A percentile compares a stretch with the other conserved stretches of the same genome.
phyloP scores from a whole-genome alignment of 768 basidiomycete genomes.

The Panaeolus cyanescens region DNA sequence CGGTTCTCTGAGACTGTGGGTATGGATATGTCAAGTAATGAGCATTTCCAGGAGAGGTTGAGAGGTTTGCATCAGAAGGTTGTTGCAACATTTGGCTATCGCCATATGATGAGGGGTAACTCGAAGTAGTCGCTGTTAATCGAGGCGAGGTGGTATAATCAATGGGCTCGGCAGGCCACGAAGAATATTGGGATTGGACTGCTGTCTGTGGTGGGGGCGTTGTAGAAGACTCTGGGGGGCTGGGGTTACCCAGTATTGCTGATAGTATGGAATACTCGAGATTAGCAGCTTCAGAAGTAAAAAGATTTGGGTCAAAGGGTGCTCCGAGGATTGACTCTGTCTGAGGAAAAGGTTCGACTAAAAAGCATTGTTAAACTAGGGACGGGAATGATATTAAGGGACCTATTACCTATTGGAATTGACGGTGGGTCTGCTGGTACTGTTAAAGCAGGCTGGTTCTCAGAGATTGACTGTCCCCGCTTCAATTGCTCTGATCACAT shows the following conservation, averaged over 20 bases:
- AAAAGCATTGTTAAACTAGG: slow-evolving; percentile 18
- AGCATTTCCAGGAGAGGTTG: slow-evolving; percentile 35
- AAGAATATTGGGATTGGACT: slow-evolving; percentile 33
- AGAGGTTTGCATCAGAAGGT: slow-evolving; percentile 28
- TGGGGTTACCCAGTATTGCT: slow-evolving; percentile 83
- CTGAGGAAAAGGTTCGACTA: slow-evolving; percentile 55
- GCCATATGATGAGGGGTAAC: slow-evolving; percentile 33
- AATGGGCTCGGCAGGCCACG: slow-evolving; percentile 46
- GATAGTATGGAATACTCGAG: slow-evolving; percentile 95
- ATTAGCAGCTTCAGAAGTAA: slow-evolving; percentile 90
- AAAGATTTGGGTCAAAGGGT: slow-evolving; percentile 65
- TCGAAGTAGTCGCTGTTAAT: slow-evolving; percentile 23
- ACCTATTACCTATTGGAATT: slow-evolving; percentile 24
- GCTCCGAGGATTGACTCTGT: slow-evolving; percentile 63
- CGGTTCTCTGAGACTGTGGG: slow-evolving; percentile 34
- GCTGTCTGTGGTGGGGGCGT: slow-evolving; percentile 43
- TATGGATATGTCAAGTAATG: slow-evolving; percentile 53
- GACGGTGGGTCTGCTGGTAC: slow-evolving; percentile 33
- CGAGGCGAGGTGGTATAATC: slow-evolving; percentile 39
- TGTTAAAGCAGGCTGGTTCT: slow-evolving; percentile 30
- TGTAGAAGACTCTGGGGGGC: slow-evolving; percentile 47
- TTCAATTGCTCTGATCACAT: slow-evolving; percentile 55
- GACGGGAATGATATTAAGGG: slow-evolving; percentile 9
- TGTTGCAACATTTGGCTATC: slow-evolving; percentile 40
- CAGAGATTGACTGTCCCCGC: slow-evolving; percentile 40